Evolutionary conservation across 345 rosid genomes (phyloP).

Genomic region (Gossypium bickii): DNA sequence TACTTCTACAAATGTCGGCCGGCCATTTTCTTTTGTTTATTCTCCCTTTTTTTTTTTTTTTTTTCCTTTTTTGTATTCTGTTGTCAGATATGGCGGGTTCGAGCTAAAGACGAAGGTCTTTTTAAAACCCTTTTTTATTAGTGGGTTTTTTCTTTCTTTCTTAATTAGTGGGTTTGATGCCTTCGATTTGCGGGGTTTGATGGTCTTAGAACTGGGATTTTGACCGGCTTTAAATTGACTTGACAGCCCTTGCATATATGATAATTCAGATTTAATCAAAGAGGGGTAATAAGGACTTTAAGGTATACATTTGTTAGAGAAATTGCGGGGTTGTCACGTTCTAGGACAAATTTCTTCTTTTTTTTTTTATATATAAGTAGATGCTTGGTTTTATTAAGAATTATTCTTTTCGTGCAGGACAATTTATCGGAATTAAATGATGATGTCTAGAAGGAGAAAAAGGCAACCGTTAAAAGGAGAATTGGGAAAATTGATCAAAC

Average conservation of each 20-base stretch:
- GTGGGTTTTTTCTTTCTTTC: neutral
- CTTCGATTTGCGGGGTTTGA: neutral
- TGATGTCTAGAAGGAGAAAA: neutral
- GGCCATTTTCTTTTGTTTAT: neutral
- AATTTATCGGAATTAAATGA: constrained; percentile 2
- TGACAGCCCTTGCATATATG: neutral
- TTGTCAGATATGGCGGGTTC: neutral
- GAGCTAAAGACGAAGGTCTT: constrained; percentile 1
- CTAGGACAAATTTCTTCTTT: neutral
- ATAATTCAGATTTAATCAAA: neutral
- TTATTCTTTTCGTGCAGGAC: neutral
- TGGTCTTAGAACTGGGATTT: neutral
- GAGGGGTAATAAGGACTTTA: neutral
- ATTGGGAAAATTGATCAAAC: neutral
- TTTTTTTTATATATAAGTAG: neutral
- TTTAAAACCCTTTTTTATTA: neutral
- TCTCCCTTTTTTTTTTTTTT: neutral
- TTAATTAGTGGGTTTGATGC: neutral
- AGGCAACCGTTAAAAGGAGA: neutral
- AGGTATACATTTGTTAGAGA: neutral
- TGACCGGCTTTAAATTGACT: neutral
- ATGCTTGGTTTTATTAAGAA: neutral
- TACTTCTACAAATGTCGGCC: constrained; percentile 1
- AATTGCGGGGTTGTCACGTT: constrained; percentile 11
- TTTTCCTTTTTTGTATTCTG: neutral